Percentiles rank a stretch among this genome's conserved stretches.
phyloP scores from a whole-genome alignment of 2,329 filamentous ascomycete genomes.

The Verticillium albo-atrum region DNA sequence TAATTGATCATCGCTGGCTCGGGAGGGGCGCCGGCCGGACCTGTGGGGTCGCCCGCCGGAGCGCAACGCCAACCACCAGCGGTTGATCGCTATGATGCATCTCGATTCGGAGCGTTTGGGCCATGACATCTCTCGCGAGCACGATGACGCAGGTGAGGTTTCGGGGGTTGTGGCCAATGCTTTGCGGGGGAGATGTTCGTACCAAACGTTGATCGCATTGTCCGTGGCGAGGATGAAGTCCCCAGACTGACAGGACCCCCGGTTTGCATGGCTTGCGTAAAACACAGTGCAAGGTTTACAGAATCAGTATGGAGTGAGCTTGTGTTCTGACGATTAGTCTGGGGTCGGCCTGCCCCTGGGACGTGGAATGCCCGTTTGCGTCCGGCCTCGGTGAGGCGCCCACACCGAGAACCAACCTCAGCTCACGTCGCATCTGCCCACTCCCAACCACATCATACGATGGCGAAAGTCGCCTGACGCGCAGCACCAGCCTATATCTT shows the following conservation, averaged over 20 bases:
- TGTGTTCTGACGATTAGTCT: too few relatives aligned
- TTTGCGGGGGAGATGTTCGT: too few relatives aligned
- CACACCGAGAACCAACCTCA: not conserved
- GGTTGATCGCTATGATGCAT: not conserved
- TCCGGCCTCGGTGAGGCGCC: not conserved
- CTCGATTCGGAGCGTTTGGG: not conserved
- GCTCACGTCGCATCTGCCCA: conserved; percentile 4
- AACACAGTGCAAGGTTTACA: too few relatives aligned
- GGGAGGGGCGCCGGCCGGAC: not conserved
- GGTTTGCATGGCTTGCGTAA: too few relatives aligned
- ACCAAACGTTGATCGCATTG: too few relatives aligned
- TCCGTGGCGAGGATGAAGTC: too few relatives aligned
- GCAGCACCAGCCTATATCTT: not conserved
- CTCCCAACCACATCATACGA: conserved; percentile 9
- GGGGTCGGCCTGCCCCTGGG: too few relatives aligned
- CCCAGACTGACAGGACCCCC: too few relatives aligned
- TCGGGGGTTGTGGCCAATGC: not conserved
- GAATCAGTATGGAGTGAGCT: too few relatives aligned
- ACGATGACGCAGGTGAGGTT: not conserved
- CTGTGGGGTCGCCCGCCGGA: not conserved
- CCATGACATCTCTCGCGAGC: not conserved
- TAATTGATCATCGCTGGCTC: not conserved
- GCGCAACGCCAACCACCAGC: not conserved
- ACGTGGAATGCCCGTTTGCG: too few relatives aligned
- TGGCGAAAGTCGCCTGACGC: conserved; percentile 5